Conservation (phyloP, 169 alveolate species). For the Ichthyophthirius multifiliis region DNA sequence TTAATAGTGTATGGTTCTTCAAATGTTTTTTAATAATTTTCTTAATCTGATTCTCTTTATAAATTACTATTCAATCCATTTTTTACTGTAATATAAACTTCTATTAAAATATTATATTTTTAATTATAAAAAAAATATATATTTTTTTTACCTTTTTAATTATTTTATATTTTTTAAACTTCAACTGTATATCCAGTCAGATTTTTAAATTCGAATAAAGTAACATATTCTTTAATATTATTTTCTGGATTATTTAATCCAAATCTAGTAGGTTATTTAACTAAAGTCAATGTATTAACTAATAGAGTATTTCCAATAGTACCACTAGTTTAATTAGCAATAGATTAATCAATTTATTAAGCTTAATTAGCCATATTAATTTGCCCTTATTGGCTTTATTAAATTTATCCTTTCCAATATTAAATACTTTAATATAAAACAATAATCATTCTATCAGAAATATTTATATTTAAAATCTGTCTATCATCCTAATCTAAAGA, state of each 20-base stretch:
- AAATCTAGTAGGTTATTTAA: neutral
- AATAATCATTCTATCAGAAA: conserved; percentile 3
- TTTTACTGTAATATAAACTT: neutral
- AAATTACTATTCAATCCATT: neutral
- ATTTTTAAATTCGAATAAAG: neutral
- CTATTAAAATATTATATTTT: neutral
- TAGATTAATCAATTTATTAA: neutral
- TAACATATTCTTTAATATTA: neutral
- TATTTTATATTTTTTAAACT: neutral
- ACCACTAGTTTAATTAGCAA: too few species aligned
- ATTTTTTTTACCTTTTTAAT: neutral
- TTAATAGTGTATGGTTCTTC: neutral
- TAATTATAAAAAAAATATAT: neutral
- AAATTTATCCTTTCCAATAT: neutral
- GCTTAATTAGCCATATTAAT: neutral
- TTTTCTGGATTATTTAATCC: neutral
- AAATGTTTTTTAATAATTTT: neutral
- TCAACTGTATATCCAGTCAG: neutral
- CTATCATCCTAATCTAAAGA: too few species aligned
- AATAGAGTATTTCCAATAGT: too few species aligned
- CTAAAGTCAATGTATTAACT: too few species aligned
- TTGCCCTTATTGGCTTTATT: neutral
- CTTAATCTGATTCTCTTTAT: neutral
- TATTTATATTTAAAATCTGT: neutral
- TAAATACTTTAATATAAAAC: neutral